Evolutionary conservation across 2,329 filamentous ascomycete species (phyloP).

Genomic region (Penicillium digitatum): DNA sequence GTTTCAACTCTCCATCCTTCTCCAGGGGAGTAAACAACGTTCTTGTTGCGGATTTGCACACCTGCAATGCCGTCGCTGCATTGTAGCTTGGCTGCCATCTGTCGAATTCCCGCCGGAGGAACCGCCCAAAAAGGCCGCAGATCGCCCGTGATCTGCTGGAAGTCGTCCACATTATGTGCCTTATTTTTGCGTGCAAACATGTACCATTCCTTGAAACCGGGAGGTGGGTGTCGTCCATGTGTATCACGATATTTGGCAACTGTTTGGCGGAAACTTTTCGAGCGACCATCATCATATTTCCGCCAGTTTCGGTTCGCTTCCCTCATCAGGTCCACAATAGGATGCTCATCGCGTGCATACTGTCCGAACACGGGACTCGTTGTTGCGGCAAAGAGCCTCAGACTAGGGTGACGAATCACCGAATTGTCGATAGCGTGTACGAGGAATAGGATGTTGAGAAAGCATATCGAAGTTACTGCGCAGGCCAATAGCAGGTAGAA

Average conservation of each 20-base stretch:
- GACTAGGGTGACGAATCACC: constrained; percentile 4
- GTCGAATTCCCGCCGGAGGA: constrained; percentile 31
- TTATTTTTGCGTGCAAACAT: constrained; percentile 36
- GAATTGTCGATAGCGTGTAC: constrained; percentile 7
- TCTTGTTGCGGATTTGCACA: constrained; percentile 34
- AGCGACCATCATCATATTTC: constrained; percentile 31
- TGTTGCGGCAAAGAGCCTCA: constrained; percentile 1
- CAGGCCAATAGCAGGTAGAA: constrained; percentile 14
- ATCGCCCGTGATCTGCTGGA: constrained; percentile 38
- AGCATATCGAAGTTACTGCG: constrained; percentile 8
- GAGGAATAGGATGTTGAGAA: constrained; percentile 14
- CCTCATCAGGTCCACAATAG: constrained; percentile 33
- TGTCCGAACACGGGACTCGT: constrained; percentile 5
- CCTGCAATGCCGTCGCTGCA: constrained; percentile 29
- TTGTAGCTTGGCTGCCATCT: constrained; percentile 34
- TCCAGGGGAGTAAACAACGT: constrained; percentile 34
- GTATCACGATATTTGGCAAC: constrained; percentile 37
- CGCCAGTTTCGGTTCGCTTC: constrained; percentile 35
- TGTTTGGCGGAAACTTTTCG: constrained; percentile 37
- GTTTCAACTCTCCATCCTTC: constrained; percentile 43
- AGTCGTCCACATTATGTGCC: constrained; percentile 39
- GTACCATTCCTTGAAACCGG: constrained; percentile 41
- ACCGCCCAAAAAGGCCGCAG: constrained; percentile 39
- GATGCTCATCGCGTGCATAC: constrained; percentile 24
- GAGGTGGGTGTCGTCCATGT: constrained; percentile 41